Evolutionary conservation across 352 stramenopile species (phyloP).

Genomic region (Aphanomyces astaci): DNA sequence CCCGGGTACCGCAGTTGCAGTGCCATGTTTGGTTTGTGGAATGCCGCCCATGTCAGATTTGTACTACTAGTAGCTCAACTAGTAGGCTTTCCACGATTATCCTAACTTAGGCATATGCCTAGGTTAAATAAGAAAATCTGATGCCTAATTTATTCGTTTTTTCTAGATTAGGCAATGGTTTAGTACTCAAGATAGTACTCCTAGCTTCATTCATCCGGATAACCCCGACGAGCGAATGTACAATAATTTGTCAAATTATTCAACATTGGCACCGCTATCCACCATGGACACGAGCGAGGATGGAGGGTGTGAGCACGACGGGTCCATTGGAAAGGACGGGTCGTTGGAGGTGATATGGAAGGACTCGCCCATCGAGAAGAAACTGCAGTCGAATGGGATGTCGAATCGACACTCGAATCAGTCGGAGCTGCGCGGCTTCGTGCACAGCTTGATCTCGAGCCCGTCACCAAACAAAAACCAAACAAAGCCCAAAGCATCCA

Average conservation of each 20-base stretch:
- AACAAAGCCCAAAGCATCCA: conserved; percentile 40
- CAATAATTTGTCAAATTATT: neutral
- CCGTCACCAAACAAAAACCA: neutral
- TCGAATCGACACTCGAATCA: conserved; percentile 29
- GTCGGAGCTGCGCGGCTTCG: conserved; percentile 24
- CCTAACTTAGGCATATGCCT: too few species aligned
- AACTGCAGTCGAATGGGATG: conserved; percentile 65
- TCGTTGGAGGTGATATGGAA: conserved; percentile 51
- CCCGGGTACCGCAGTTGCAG: conserved; percentile 16
- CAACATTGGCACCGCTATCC: neutral
- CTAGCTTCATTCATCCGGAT: neutral
- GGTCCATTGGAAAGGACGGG: conserved; percentile 3
- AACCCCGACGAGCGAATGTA: neutral
- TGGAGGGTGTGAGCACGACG: neutral
- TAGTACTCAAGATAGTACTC: too few species aligned
- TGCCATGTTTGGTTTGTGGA: conserved; percentile 6
- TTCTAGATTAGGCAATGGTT: too few species aligned
- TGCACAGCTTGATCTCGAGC: neutral
- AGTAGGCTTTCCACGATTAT: too few species aligned
- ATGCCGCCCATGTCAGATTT: neutral
- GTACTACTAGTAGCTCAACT: neutral
- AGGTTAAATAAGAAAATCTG: too few species aligned
- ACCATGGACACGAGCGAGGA: neutral
- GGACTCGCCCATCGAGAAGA: conserved; percentile 69
- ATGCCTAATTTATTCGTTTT: too few species aligned